Percentiles rank a stretch among this genome's conserved stretches.
Evolutionary conservation across 768 basidiomycete genomes (phyloP).

Genomic region (Pisolithus tinctorius): DNA sequence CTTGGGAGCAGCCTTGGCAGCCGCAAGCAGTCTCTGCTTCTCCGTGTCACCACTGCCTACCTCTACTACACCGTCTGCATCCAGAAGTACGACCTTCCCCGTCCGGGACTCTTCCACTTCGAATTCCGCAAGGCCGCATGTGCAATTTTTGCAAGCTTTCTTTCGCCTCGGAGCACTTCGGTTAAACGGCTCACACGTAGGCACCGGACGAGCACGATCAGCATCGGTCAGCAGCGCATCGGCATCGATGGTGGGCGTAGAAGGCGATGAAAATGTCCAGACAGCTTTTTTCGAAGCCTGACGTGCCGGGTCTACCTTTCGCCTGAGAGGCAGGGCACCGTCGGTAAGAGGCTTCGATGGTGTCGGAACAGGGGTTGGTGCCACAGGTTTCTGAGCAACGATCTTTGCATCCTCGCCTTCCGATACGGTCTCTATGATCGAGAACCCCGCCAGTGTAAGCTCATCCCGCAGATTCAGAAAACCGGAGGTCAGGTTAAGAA

Average conservation of each 20-base stretch:
- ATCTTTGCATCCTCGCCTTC: conserved; percentile 36
- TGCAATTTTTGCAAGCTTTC: conserved; percentile 93
- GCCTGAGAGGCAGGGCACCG: conserved; percentile 42
- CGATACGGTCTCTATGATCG: conserved; percentile 37
- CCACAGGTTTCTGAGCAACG: conserved; percentile 66
- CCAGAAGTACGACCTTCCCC: conserved; percentile 61
- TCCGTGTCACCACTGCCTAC: conserved; percentile 52
- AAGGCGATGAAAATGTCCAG: conserved; percentile 72
- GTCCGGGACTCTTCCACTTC: conserved; percentile 72
- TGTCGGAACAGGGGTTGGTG: conserved; percentile 29
- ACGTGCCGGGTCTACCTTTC: conserved; percentile 45
- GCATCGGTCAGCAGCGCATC: conserved; percentile 77
- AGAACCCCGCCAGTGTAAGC: conserved; percentile 63
- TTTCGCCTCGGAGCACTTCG: conserved; percentile 56
- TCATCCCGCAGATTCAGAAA: conserved; percentile 45
- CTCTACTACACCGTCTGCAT: conserved; percentile 51
- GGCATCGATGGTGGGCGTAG: conserved; percentile 72
- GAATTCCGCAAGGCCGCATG: conserved; percentile 92
- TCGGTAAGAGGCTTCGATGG: conserved; percentile 28
- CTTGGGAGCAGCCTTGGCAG: conserved; percentile 69
- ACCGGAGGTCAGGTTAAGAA: conserved; percentile 46
- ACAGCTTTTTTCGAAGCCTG: conserved; percentile 80
- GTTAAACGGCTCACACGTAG: conserved; percentile 63
- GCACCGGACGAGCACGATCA: conserved; percentile 74
- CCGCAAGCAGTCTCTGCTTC: conserved; percentile 56